A percentile compares a stretch with the other conserved stretches of the same genome.
Conservation (phyloP, 2,329 filamentous ascomycete genomes). For the Hypocreales sp. region DNA sequence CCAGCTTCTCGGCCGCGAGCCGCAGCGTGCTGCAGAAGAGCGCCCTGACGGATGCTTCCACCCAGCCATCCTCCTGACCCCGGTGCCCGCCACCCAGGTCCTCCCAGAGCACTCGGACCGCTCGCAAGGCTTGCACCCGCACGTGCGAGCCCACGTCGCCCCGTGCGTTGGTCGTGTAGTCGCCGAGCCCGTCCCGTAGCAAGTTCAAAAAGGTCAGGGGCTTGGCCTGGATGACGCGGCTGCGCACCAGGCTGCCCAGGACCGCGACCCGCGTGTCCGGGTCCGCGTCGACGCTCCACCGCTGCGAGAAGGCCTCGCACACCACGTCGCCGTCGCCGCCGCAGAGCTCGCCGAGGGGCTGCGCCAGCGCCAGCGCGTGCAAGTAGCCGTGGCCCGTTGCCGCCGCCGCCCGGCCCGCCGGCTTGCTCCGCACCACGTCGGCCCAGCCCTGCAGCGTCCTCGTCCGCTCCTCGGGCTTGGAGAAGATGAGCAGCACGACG, state of each 20-base stretch:
- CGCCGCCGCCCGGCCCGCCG: constrained; percentile 15
- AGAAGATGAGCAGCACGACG: constrained; percentile 31
- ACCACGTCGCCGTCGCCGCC: constrained; percentile 14
- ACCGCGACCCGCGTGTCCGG: constrained; percentile 40
- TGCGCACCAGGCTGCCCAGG: constrained; percentile 35
- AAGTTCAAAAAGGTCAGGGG: constrained; percentile 25
- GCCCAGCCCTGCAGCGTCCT: constrained; percentile 30
- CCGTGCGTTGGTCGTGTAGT: constrained; percentile 80
- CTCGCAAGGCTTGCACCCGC: constrained; percentile 64
- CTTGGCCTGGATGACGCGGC: constrained; percentile 25
- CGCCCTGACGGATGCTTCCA: constrained; percentile 14
- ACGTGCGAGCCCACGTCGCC: constrained; percentile 86
- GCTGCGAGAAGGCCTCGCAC: constrained; percentile 28
- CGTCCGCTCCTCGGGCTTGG: constrained; percentile 17
- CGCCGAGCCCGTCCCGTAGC: constrained; percentile 50
- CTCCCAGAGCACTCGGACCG: constrained; percentile 48
- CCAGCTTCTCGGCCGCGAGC: constrained; percentile 76
- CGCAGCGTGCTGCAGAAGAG: constrained; percentile 41
- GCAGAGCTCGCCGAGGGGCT: constrained; percentile 19
- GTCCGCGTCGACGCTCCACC: constrained; percentile 35
- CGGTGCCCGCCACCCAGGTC: constrained; percentile 11
- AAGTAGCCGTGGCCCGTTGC: constrained; percentile 36
- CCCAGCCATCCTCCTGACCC: constrained; percentile 9
- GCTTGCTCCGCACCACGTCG: constrained; percentile 19
- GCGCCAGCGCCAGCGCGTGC: constrained; percentile 34